Percentiles rank a stretch among this genome's conserved stretches.
Evolutionary conservation across 2,329 filamentous ascomycete species (phyloP).

Genomic region (Cercospora sp.): DNA sequence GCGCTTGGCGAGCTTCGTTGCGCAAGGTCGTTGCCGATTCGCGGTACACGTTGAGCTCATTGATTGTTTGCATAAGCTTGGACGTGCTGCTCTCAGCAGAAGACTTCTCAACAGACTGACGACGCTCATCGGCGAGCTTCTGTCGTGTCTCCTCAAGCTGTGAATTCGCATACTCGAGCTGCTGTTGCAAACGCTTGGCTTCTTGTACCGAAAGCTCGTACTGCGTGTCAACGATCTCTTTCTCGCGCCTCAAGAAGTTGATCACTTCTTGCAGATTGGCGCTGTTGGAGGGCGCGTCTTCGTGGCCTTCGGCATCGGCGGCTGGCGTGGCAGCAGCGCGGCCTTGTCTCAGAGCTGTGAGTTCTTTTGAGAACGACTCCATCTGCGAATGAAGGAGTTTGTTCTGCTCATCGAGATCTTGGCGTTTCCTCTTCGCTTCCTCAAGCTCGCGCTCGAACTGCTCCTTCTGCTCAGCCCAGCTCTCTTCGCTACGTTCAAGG

Average conservation of each 20-base stretch:
- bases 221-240: slow-evolving; percentile 97
- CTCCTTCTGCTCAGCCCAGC: slow-evolving; percentile 80
- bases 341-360: slow-evolving; percentile 74
- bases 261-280: slow-evolving; percentile 88
- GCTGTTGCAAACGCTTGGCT: slow-evolving; percentile 81
- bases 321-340: slow-evolving; percentile 58
- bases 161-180: slow-evolving; percentile 80
- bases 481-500: slow-evolving; percentile 76
- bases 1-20: slow-evolving; percentile 77
- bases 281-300: slow-evolving; percentile 29
- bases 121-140: slow-evolving; percentile 87
- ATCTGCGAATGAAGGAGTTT: slow-evolving; percentile 86
- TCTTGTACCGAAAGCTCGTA: slow-evolving; percentile 87
- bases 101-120: slow-evolving; percentile 70
- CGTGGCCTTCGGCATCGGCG: slow-evolving; percentile 47
- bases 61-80: slow-evolving; percentile 90
- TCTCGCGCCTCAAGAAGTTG: slow-evolving; percentile 87
- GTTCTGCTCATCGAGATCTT: slow-evolving; percentile 87
- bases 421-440: slow-evolving; percentile 74
- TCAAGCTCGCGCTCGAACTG: slow-evolving; percentile 80
- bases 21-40: slow-evolving; percentile 92
- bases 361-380: slow-evolving; percentile 73
- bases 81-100: slow-evolving; percentile 76
- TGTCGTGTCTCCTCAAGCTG: slow-evolving; percentile 87
- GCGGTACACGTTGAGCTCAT: slow-evolving; percentile 91